Base-by-base conservation (phyloP, 192 early-diverging fungal species). In the Coemansia sp. region DNA sequence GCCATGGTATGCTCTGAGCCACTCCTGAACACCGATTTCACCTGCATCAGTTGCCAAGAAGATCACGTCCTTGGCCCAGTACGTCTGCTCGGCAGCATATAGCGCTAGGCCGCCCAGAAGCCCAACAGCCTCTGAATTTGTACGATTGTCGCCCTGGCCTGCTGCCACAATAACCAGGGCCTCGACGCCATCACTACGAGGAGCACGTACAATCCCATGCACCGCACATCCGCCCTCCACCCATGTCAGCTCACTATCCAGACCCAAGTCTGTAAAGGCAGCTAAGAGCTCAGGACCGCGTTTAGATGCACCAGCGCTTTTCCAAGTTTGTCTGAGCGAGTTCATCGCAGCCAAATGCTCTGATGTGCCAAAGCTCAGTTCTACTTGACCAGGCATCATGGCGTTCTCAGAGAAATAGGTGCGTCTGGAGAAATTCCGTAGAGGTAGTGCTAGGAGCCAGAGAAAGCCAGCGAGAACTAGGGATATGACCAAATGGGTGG, bases 41-140 rank as follows among this genome's bases (percentile, higher is more conserved):
- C 83, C 87, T 2, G 82, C 74, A 57, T 93, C 91, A 0, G 92
- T 84, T 8, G 94, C 83, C 13, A 97, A 64, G 40, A 97, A 85
- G 8, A 97, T 84, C 18, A 94, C 79, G 63, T 97, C 95, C 65
- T 94, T 92, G 34, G 92, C 85, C 90, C 93, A 95, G 66, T 92
- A 87, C 36, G 83, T 84, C 44, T 83, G 68, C 23, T 81, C 83
- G 63, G 56, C 53, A 6, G 67, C 58, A 14, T 50, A 66, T 43
- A 66, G 40, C 5, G 73, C 73, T 44, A 77, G 52, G 5, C 58
- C 67, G 0, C 62, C 66, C 58, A 77, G 34, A 50, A 77, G 17
- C 18, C 60, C 37, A 20, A 73, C 41, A 28, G 54, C 57, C 35
- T 60, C 64, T 11, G 40, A 26, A 53, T 62, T 63, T 24, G 55